Conservation (phyloP, 2,329 filamentous ascomycete genomes). For the Alternaria consortialis region DNA sequence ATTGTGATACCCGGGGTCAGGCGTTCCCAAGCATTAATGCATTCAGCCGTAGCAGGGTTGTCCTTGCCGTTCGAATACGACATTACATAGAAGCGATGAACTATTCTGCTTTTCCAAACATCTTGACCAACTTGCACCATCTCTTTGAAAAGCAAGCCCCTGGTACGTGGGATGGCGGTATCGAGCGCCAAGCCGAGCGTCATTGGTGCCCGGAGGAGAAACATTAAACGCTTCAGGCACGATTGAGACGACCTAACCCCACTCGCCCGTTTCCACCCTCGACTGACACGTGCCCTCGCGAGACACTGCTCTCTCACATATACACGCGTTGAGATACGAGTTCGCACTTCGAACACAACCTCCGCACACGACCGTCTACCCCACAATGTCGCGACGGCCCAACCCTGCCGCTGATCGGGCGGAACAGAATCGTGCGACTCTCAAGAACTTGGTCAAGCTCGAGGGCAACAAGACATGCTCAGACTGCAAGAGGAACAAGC, state of each 20-base stretch:
- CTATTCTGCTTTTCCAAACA: neutral
- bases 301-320: slow-evolving; percentile 1
- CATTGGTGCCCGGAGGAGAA: slow-evolving; percentile 20
- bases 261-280: slow-evolving; percentile 14
- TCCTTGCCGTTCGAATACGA: slow-evolving; percentile 3
- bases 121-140: neutral
- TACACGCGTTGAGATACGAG: slow-evolving; percentile 8
- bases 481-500: slow-evolving; percentile 99
- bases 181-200: slow-evolving; percentile 19
- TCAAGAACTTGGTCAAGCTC: slow-evolving; percentile 94
- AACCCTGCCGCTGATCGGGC: slow-evolving; percentile 86
- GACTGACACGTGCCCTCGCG: slow-evolving; percentile 18
- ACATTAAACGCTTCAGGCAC: slow-evolving; percentile 24
- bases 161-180: slow-evolving; percentile 7
- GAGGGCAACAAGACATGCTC: slow-evolving; percentile 96
- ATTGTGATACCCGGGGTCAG: slow-evolving; percentile 31
- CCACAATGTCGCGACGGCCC: slow-evolving; percentile 79
- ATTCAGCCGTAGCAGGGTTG: slow-evolving; percentile 4
- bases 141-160: neutral
- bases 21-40: slow-evolving; percentile 21
- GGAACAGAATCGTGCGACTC: slow-evolving; percentile 90
- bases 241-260: slow-evolving; percentile 22
- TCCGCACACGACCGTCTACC: slow-evolving; percentile 24
- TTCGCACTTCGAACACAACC: slow-evolving; percentile 1
- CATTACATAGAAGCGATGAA: neutral